These are phyloP conservation scores for Vitis riparia DNA, from an alignment of 164 flowering plant species.

Conservation along the genomic window DNA sequence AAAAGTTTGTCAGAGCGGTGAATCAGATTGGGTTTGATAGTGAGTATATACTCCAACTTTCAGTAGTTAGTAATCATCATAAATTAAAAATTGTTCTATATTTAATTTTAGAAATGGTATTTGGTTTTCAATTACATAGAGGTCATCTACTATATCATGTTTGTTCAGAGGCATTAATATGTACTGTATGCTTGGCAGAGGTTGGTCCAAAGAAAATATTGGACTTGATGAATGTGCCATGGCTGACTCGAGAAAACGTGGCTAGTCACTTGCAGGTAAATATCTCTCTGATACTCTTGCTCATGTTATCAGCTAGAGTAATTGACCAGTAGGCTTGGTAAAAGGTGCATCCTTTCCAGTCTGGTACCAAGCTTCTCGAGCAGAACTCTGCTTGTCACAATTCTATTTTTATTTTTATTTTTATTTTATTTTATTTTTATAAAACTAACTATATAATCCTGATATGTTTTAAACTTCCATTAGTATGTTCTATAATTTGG, in stretches of 20 bases:
- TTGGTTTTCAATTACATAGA: conserved; percentile 4
- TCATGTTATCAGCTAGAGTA: not conserved
- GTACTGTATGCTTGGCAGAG: conserved; percentile 53
- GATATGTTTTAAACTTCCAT: no score
- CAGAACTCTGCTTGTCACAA: not conserved
- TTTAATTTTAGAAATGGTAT: not conserved
- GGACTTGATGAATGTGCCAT: conserved; percentile 89
- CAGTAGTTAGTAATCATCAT: not conserved
- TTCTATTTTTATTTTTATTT: no score
- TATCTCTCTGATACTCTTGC: conserved; percentile 7
- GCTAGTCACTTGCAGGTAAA: conserved; percentile 98
- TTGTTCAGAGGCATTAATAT: conserved; percentile 19
- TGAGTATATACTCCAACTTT: conserved; percentile 35
- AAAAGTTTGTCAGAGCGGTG: conserved; percentile 89
- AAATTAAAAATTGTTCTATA: not conserved
- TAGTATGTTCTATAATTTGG: no score
- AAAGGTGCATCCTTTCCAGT: not conserved
- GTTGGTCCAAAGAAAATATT: conserved; percentile 96
- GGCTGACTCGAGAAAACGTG: conserved; percentile 96
- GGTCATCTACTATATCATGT: conserved; percentile 13
- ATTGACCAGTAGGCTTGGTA: not conserved
- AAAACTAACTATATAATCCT: no score
- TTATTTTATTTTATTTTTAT: no score
- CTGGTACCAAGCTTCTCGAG: not conserved
- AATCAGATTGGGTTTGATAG: conserved; percentile 89